phyloP scores from a whole-genome alignment of 495 filamentous ascomycete species.

The Penicillium arizonense region DNA sequence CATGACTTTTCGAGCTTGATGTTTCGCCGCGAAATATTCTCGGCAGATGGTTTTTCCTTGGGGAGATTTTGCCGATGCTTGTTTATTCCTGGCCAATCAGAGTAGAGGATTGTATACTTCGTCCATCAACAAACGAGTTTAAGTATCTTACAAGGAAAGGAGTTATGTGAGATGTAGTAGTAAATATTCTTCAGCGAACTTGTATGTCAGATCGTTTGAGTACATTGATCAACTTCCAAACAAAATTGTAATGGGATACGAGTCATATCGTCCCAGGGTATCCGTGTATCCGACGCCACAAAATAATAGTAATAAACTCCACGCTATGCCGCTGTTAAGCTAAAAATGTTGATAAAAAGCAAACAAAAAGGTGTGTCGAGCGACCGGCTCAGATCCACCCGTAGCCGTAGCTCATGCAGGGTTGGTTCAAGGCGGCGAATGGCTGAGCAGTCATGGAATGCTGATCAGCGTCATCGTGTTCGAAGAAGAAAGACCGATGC shows the following conservation, averaged over 20 bases:
- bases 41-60: constrained; percentile 15
- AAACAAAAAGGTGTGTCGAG: constrained; percentile 5
- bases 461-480: constrained; percentile 37
- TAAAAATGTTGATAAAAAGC: constrained; percentile 13
- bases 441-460: constrained; percentile 28
- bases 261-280: constrained; percentile 29
- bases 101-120: neutral
- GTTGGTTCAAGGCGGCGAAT: constrained; percentile 29
- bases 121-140: too few species aligned
- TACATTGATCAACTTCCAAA: neutral
- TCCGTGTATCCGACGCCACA: constrained; percentile 22
- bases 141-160: too few species aligned
- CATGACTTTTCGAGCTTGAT: constrained; percentile 1
- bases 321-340: constrained; percentile 35
- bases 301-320: constrained; percentile 27
- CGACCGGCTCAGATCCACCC: constrained; percentile 36
- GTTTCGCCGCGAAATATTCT: constrained; percentile 11
- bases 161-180: neutral
- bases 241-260: neutral
- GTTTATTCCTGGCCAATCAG: constrained; percentile 5
- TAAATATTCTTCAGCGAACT: neutral
- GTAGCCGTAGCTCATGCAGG: constrained; percentile 43
- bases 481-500: constrained; percentile 49
- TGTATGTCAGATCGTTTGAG: constrained; percentile 1
- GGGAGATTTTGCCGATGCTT: constrained; percentile 7